Percentiles rank a stretch among this genome's conserved stretches.
These are phyloP conservation scores for Colletotrichum graminicola DNA, from an alignment of 2,329 filamentous ascomycete genomes.

Conservation along the genomic window DNA sequence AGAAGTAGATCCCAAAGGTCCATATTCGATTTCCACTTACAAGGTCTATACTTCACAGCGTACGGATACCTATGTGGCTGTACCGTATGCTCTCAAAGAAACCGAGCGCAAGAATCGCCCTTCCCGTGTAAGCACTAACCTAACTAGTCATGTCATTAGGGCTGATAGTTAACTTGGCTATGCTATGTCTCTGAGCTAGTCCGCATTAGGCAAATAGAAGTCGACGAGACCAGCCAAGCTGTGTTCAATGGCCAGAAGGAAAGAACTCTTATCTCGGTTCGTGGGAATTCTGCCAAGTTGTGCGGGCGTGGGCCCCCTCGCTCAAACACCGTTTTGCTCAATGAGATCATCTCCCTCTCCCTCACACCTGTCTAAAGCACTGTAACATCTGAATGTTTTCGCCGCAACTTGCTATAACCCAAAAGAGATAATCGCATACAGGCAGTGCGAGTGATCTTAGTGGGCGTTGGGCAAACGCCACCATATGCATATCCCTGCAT, in stretches of 20 bases:
- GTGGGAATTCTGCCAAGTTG: neutral
- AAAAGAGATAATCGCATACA: constrained; percentile 5
- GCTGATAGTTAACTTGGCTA: neutral
- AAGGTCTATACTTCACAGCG: neutral
- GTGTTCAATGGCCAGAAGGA: neutral
- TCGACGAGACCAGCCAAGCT: neutral
- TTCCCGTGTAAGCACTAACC: neutral
- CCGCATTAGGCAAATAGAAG: constrained; percentile 7
- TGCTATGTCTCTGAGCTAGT: neutral
- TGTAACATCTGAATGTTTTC: no score
- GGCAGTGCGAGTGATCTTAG: neutral
- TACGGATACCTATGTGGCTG: neutral
- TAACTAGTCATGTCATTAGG: no score
- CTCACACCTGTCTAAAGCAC: neutral
- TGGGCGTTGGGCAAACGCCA: neutral
- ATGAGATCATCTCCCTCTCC: neutral
- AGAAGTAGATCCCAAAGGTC: no score
- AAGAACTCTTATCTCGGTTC: no score
- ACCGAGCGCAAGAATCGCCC: neutral
- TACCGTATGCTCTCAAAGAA: neutral
- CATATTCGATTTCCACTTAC: neutral
- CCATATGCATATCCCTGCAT: neutral
- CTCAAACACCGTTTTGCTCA: neutral
- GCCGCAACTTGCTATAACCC: neutral
- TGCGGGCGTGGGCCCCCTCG: no score